phyloP scores from a whole-genome alignment of 345 rosid genomes.

The Lepidium didymum region DNA sequence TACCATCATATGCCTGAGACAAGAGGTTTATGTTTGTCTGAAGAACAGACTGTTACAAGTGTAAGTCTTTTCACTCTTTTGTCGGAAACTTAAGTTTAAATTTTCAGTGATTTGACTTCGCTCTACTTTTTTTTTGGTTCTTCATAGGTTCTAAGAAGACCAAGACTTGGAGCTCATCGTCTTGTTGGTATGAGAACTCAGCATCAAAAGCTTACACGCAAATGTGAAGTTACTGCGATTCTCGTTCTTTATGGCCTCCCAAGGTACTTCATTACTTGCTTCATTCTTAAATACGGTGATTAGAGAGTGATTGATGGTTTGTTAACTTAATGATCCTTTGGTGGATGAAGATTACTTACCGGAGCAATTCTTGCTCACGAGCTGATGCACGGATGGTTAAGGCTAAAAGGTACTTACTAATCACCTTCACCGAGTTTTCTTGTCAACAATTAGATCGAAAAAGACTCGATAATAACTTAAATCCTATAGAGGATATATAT shows the following conservation, averaged over 20 bases:
- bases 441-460: too few relatives aligned
- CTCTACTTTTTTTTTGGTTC: constrained; percentile 5
- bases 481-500: too few relatives aligned
- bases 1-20: constrained; percentile 97
- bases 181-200: constrained; percentile 72
- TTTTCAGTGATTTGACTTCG: neutral
- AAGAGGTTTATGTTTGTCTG: constrained; percentile 93
- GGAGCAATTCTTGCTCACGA: constrained; percentile 96
- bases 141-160: constrained; percentile 52
- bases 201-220: constrained; percentile 65
- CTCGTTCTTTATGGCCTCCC: constrained; percentile 96
- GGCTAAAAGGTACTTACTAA: constrained; percentile 59
- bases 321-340: neutral
- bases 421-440: neutral
- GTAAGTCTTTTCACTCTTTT: constrained; percentile 36
- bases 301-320: neutral
- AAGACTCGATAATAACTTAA: too few relatives aligned
- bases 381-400: constrained; percentile 94
- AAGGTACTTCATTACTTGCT: constrained; percentile 35
- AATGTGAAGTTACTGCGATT: constrained; percentile 95
- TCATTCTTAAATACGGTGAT: neutral
- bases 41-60: constrained; percentile 87
- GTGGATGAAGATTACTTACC: constrained; percentile 62
- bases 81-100: neutral
- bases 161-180: constrained; percentile 57